Evolutionary conservation across 2,329 filamentous ascomycete species (phyloP).

Genomic region (Colletotrichum sp.): DNA sequence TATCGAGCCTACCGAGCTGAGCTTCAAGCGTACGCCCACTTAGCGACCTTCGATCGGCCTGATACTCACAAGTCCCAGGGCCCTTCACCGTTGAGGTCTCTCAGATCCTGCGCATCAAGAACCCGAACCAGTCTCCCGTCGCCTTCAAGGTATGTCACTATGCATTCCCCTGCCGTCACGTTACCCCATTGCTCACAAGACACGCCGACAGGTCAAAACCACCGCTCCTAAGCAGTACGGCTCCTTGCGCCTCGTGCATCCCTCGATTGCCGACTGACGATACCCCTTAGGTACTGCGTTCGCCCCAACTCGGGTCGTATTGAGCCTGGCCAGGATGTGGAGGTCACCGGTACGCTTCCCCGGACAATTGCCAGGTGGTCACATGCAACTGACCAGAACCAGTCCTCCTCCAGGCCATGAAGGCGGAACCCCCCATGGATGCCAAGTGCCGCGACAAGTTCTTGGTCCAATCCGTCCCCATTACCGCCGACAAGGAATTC

Average conservation of each 20-base stretch:
- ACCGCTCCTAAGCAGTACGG: conserved; percentile 97
- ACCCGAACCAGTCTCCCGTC: conserved; percentile 65
- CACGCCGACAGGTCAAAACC: conserved; percentile 81
- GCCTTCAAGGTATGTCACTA: conserved; percentile 68
- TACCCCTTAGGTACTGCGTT: conserved; percentile 82
- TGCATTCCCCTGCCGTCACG: neutral
- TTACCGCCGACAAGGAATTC: conserved; percentile 84
- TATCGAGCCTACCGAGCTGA: conserved; percentile 88
- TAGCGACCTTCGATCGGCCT: conserved; percentile 13
- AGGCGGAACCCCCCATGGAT: conserved; percentile 85
- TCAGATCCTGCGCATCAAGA: conserved; percentile 68
- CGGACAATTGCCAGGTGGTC: conserved; percentile 17
- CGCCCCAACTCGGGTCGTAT: conserved; percentile 96
- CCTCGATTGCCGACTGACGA: conserved; percentile 26
- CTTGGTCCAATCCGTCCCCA: conserved; percentile 88
- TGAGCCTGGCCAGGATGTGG: conserved; percentile 86
- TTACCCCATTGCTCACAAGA: conserved; percentile 11
- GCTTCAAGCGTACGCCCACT: conserved; percentile 82
- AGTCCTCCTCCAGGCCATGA: conserved; percentile 98
- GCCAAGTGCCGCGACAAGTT: conserved; percentile 97
- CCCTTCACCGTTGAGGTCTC: conserved; percentile 71
- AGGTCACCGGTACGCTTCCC: conserved; percentile 78
- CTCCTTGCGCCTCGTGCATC: conserved; percentile 24
- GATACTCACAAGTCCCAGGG: conserved; percentile 44
- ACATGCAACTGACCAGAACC: conserved; percentile 25